These are phyloP conservation scores for Stephanocyclus meneghinianus DNA, from an alignment of 352 stramenopile genomes.

Conservation along the genomic window DNA sequence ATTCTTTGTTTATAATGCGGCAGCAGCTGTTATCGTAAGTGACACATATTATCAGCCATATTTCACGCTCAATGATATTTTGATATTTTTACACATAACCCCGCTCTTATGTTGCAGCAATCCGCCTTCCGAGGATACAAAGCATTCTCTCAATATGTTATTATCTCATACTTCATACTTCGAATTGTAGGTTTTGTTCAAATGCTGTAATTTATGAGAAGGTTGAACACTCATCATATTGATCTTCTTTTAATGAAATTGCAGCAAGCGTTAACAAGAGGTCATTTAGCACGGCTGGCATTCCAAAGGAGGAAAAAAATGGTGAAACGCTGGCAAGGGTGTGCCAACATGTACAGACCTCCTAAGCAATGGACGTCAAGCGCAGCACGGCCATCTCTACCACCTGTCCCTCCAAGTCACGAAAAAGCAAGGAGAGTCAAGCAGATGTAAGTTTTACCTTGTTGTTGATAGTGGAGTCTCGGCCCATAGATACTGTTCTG, in stretches of 20 bases:
- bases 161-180: conserved; percentile 35
- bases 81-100: background rate
- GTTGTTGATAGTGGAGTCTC: too few relatives aligned
- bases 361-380: background rate
- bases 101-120: conserved; percentile 2
- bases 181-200: conserved; percentile 30
- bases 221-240: background rate
- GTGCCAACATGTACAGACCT: background rate
- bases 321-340: background rate
- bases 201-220: background rate
- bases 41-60: background rate
- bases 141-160: conserved; percentile 31
- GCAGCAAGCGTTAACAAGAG: conserved; percentile 33
- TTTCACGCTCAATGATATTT: background rate
- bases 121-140: conserved; percentile 43
- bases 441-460: background rate
- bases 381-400: background rate
- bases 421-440: background rate
- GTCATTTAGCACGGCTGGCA: conserved; percentile 14
- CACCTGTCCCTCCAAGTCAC: background rate
- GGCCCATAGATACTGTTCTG: too few relatives aligned
- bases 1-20: conserved; percentile 18
- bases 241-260: conserved; percentile 1
- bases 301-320: conserved; percentile 10
- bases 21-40: conserved; percentile 31